Percentiles rank a stretch among this genome's conserved stretches.
phyloP scores from a whole-genome alignment of 345 rosid genomes.

The Bruguiera parviflora region DNA sequence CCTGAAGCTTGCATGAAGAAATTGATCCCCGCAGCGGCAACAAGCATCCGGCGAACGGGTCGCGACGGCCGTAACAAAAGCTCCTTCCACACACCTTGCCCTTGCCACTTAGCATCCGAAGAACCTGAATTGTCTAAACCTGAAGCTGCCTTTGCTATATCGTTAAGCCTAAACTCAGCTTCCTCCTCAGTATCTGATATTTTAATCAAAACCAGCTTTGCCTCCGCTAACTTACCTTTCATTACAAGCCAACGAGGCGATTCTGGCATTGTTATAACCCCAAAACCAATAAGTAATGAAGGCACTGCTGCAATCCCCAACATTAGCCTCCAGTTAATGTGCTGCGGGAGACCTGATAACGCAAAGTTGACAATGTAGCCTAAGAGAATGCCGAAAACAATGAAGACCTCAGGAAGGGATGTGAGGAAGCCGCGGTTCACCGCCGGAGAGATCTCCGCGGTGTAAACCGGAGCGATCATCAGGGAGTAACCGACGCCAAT shows the following conservation, averaged over 20 bases:
- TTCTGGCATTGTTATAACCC: conserved; percentile 43
- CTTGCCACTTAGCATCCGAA: conserved; percentile 21
- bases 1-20: conserved; percentile 76
- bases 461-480: conserved; percentile 59
- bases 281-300: conserved; percentile 26
- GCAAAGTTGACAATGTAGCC: conserved; percentile 48
- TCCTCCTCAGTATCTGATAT: conserved; percentile 44
- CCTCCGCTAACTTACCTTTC: conserved; percentile 45
- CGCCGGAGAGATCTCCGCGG: conserved; percentile 50
- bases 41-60: conserved; percentile 45
- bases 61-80: conserved; percentile 46
- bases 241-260: conserved; percentile 63
- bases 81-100: conserved; percentile 59
- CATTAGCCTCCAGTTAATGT: conserved; percentile 51
- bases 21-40: conserved; percentile 60
- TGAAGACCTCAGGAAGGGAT: conserved; percentile 58
- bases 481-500: conserved; percentile 58
- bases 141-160: conserved; percentile 41
- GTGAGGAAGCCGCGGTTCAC: conserved; percentile 49
- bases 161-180: conserved; percentile 45
- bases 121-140: conserved; percentile 6
- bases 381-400: conserved; percentile 42
- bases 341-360: conserved; percentile 34
- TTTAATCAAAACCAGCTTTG: conserved; percentile 35
- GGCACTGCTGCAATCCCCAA: conserved; percentile 51